A percentile compares a stretch with the other conserved stretches of the same genome.
These are phyloP conservation scores for Collybia sordida DNA, from an alignment of 768 basidiomycete genomes.

Conservation along the genomic window DNA sequence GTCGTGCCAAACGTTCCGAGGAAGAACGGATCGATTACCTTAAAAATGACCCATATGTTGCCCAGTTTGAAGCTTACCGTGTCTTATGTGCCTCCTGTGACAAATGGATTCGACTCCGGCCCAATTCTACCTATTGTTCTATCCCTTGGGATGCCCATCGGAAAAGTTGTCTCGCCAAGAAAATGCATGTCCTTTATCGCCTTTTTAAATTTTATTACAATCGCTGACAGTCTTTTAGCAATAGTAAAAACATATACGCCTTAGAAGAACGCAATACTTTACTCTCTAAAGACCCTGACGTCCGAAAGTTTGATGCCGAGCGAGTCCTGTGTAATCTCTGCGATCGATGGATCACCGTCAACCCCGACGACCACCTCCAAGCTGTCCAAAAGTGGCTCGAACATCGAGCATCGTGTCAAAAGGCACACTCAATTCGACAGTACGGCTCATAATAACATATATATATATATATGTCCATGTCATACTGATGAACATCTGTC, in stretches of 20 bases:
- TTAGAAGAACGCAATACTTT: slow-evolving; percentile 59
- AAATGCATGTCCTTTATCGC: slow-evolving; percentile 48
- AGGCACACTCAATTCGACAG: slow-evolving; percentile 17
- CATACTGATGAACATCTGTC: neutral
- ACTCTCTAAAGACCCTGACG: slow-evolving; percentile 64
- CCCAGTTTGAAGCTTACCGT: slow-evolving; percentile 78
- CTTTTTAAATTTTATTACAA: slow-evolving; percentile 5
- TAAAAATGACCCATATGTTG: slow-evolving; percentile 72
- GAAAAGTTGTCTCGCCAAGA: slow-evolving; percentile 80
- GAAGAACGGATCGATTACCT: slow-evolving; percentile 75
- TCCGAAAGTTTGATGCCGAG: slow-evolving; percentile 76
- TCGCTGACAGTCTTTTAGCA: slow-evolving; percentile 19
- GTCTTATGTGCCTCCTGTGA: slow-evolving; percentile 79
- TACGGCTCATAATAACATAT: slow-evolving; percentile 6
- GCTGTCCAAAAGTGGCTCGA: slow-evolving; percentile 68
- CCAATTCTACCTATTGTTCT: slow-evolving; percentile 86
- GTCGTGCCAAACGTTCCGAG: slow-evolving; percentile 75
- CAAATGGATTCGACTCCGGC: slow-evolving; percentile 84
- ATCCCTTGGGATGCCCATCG: slow-evolving; percentile 88
- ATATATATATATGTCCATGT: neutral
- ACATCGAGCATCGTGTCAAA: slow-evolving; percentile 59
- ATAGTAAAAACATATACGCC: slow-evolving; percentile 54
- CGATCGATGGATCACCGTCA: slow-evolving; percentile 65
- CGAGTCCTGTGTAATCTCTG: slow-evolving; percentile 69
- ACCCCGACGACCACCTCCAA: slow-evolving; percentile 55